Base-by-base conservation (phyloP, 345 rosid species). In the Gossypium stocksii region DNA sequence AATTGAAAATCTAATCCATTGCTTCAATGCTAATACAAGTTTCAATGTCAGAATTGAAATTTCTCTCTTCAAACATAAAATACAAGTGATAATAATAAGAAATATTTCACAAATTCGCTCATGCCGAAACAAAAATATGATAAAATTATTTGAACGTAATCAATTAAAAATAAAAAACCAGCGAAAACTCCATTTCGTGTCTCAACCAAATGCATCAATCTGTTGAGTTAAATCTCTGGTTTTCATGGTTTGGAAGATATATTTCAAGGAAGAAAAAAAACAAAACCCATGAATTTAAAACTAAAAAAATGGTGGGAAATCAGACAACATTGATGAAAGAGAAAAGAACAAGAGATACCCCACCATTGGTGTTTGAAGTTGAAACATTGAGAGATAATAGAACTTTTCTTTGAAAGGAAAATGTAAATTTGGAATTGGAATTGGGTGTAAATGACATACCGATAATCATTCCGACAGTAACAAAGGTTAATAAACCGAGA, bases 401-500 rank as follows among this genome's bases (percentile, higher is more conserved):
- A 29, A 29, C 34, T 29, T 29, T 29, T 29, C 1, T 29, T 29
- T 29, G 0, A 29, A 29, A 29, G 34, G 34, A 29, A 29, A 29
- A 29, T 29, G 34, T 29, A 29, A 3, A 46, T 14, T 46, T 46
- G 51, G 14, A 46, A 46, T 8, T 2, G 51, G 7, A 70, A 53
- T 46, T 59, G 71, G 19, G 16, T 48, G 48, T 64, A 53, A 17
- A 27, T 46, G 22, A 27, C 62, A 43, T 81, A 94, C 98, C 98
- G 79, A 90, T 83, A 76, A 94, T 89, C 97, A 94, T 94, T 66
- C 98, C 98, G 56, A 87, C 67, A 13, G 97, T 90, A 85, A 94
- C 94, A 80, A 94, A 87, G 43, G 97, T 89, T 53, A 94, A 78
- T 61, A 94, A 91, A 41, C 94, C 97, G 71, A 90, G 79, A 43